Base-by-base conservation (phyloP, 2,329 filamentous ascomycete genomes). In the Apiospora kogelbergensis region DNA sequence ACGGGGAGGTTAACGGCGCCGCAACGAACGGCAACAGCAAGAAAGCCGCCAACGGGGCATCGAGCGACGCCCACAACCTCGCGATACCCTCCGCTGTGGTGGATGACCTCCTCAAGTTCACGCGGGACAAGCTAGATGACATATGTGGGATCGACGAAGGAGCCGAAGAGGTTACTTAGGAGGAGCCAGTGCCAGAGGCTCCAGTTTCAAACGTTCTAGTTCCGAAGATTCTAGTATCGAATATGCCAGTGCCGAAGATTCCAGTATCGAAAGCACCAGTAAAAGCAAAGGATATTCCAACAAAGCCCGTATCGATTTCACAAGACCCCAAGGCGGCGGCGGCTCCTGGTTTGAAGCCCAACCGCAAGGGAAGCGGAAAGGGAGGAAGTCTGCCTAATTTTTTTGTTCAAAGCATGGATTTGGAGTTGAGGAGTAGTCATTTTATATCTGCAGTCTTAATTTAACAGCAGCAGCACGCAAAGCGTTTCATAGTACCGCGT, bases 31-130 rank as follows among this genome's bases (percentile, higher is more conserved):
- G 70, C 57, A 73, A 70, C 26, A 68, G 66, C 60, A 70, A 69
- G 65, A 65, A 70, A 9, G 73, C 73, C 5, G 66, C 63, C 11
- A 73, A 69, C 15, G 73, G 65, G 17, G 60, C 68, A 15, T 53
- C 64, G 3, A 74, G 72, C 20, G 77, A 74, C 15, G 77, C 77
- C 33, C 66, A 71, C 22, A 83, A 78, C 72, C 82, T 91, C 17
- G 89, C 88, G 41, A 78, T 91, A 53, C 89, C 90, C 15, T 82
- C 85, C 68, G 76, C 81, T 2, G 88, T 90, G n/a, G 79, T 91
- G 17, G 86, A 90, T 33, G 87, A 91, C 72, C 88, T 88, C 5
- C 80, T 91, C n/a, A 84, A 84, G 72, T 81, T 87, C 41, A 89
- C 89, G 37, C 82, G 85, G 69, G 88, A 90, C 73, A 85, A 85